Percentiles rank a stretch among this genome's conserved stretches.
Evolutionary conservation across 1,284 basidiomycete species (phyloP).

Genomic region (Cutaneotrichosporon curvatum): DNA sequence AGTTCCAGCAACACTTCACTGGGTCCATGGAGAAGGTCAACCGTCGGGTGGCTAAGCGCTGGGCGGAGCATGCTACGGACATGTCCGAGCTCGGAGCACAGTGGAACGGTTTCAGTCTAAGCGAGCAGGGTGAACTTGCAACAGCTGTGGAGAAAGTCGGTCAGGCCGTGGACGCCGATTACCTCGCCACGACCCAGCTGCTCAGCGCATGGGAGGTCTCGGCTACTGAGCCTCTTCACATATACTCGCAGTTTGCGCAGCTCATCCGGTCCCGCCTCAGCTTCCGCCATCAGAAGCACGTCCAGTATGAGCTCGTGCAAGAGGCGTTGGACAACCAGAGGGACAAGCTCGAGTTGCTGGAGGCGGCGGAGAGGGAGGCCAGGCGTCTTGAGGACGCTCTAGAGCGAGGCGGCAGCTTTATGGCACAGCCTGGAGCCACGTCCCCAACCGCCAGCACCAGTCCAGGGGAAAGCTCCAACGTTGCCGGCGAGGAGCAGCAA

Average conservation of each 20-base stretch:
- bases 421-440: neutral
- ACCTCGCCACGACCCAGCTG: constrained; percentile 81
- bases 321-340: constrained; percentile 81
- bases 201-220: constrained; percentile 83
- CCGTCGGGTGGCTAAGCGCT: constrained; percentile 80
- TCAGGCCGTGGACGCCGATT: constrained; percentile 90
- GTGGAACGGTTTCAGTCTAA: constrained; percentile 90
- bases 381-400: constrained; percentile 82
- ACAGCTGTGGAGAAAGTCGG: constrained; percentile 52
- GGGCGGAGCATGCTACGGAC: constrained; percentile 86
- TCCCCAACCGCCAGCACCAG: neutral
- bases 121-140: constrained; percentile 45
- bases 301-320: constrained; percentile 94
- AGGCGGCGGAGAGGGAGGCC: constrained; percentile 87
- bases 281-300: constrained; percentile 96
- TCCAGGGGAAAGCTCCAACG: neutral
- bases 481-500: no score
- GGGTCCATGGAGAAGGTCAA: constrained; percentile 96
- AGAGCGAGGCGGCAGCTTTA: constrained; percentile 33
- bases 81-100: constrained; percentile 91
- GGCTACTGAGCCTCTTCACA: constrained; percentile 92
- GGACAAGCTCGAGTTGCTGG: constrained; percentile 79
- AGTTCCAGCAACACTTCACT: constrained; percentile 84
- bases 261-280: constrained; percentile 90
- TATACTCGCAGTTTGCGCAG: constrained; percentile 88